Conservation (phyloP, 768 basidiomycete genomes). For the Auricularia sp. region DNA sequence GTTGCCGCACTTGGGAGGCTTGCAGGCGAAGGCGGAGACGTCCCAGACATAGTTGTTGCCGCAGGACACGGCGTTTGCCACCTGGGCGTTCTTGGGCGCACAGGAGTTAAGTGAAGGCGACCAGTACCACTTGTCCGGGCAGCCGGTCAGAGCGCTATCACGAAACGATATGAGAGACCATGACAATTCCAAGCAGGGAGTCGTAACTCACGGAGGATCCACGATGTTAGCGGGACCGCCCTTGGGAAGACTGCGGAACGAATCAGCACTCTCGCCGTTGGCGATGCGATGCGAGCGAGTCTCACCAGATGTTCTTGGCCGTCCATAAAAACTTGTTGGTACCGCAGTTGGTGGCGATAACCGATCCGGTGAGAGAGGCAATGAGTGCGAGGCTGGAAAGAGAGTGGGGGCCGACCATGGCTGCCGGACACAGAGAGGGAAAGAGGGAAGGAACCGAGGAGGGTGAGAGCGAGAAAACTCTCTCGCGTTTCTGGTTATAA, state of each 20-base stretch:
- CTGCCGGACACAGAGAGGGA: not conserved
- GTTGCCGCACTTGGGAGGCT: not conserved
- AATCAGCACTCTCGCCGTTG: not conserved
- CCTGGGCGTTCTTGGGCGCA: slow-evolving; percentile 3
- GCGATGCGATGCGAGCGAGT: not conserved
- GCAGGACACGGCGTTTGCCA: slow-evolving; percentile 1
- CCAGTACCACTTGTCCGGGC: slow-evolving; percentile 9
- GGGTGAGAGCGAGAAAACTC: not conserved
- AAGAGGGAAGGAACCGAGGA: not conserved
- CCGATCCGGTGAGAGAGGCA: not conserved
- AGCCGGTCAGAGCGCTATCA: not conserved
- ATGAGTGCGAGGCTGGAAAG: not conserved
- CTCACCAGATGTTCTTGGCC: not conserved
- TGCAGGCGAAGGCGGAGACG: not conserved
- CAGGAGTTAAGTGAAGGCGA: slow-evolving; percentile 2
- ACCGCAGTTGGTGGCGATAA: not conserved
- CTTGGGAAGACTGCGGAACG: not conserved
- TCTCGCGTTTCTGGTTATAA: not conserved
- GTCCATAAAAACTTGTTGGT: not conserved
- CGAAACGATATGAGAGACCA: not conserved
- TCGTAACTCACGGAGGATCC: not conserved
- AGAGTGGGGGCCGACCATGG: not conserved
- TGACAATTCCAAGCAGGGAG: not conserved
- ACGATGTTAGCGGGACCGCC: not conserved
- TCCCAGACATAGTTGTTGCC: not conserved